Conservation (phyloP, 139 green algal species). For the Zygnema circumcarinatum region DNA sequence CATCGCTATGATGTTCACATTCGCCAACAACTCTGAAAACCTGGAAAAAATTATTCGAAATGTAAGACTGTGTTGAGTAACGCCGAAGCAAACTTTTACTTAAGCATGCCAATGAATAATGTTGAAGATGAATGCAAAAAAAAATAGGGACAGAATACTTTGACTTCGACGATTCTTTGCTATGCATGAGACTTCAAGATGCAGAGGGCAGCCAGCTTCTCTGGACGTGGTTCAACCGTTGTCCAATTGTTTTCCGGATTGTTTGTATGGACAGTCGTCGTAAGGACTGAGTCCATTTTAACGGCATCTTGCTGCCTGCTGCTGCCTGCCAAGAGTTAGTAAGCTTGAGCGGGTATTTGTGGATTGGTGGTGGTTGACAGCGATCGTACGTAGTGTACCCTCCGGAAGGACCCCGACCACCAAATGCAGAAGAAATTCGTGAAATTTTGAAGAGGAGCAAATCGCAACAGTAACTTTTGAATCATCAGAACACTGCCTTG, state of each 20-base stretch:
- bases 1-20: conserved; percentile 54
- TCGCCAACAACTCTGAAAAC: conserved; percentile 60
- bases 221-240: neutral
- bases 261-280: too few species aligned
- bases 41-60: conserved; percentile 62
- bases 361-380: too few species aligned
- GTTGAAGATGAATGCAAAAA: too few species aligned
- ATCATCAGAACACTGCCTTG: too few species aligned
- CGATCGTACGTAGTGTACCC: conserved; percentile 60
- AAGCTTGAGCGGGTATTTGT: too few species aligned
- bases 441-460: conserved; percentile 24
- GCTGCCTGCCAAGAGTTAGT: too few species aligned
- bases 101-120: neutral
- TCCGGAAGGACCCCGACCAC: conserved; percentile 58
- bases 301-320: too few species aligned
- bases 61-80: too few species aligned
- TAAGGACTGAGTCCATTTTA: too few species aligned
- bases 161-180: neutral
- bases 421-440: conserved; percentile 56
- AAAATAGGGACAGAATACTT: too few species aligned
- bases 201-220: neutral
- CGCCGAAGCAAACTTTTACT: conserved; percentile 9
- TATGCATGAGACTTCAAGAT: neutral
- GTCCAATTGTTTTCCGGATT: too few species aligned
- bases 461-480: neutral